Evolutionary conservation across 805 yeast genomes (phyloP), one percentile per base, ranked within the genome.

Genomic region (Candida morakotiae): DNA sequence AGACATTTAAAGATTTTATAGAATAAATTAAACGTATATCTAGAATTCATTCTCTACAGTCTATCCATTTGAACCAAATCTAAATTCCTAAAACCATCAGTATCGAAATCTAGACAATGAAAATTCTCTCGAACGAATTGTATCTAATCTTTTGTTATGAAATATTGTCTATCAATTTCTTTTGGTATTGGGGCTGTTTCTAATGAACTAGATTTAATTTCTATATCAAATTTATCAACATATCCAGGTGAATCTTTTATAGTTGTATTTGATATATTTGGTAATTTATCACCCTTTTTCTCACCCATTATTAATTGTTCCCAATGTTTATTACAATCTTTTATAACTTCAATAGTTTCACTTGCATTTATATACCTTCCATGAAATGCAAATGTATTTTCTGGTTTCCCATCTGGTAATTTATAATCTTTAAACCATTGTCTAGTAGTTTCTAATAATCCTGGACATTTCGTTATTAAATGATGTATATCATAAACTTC

Each of bases 341-440:
- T 71, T 49, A 91, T 77, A 49, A 89, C 77, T 48, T 84, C 87
- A 51, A 85, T 73, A 42, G 98, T 95, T 58, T 89, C 88, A 55
- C 77, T 73, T 71, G 78, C 85, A 75, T 81, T 79, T 68, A 85
- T 85, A 73, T 87, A 87, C 62, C 85, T 87, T 48, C 96, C 98
- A 43, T 86, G 76, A 80, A 87, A 88, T n/a, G 97, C 98, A 63
- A 93, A 91, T 67, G 83, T 84, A 69, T 93, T 93, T 67, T 79
- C 86, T 54, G 96, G 95, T 76, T 93, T 93, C 45, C 98, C 98
- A 63, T 91, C 98, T 38, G 98, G 97, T 51, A 88, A 77, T 69
- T 93, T 93, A 81, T 93, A 93, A 67, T 89, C 88, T 64, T 94
- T 84, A 81, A 93, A 93, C 98, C 98, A 93, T 68, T 86, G 95